phyloP scores from a whole-genome alignment of 75 land plant species.

The Cunninghamia lanceolata region DNA sequence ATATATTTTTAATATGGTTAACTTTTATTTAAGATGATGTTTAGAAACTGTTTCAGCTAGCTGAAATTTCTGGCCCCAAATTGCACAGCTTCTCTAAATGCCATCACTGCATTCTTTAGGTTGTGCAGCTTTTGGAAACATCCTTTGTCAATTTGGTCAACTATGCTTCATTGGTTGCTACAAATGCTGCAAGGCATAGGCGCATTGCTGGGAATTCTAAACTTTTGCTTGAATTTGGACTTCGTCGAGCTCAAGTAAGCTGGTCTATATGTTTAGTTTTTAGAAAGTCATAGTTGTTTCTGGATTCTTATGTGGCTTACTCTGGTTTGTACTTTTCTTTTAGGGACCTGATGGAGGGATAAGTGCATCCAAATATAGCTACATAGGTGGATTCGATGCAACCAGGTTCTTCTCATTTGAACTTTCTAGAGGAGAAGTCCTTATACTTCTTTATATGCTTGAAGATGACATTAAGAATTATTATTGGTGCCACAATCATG shows the following conservation, averaged over 20 bases:
- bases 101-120: constrained; percentile 36
- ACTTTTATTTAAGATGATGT: background rate
- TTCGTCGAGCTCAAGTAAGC: constrained; percentile 87
- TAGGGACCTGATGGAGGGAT: constrained; percentile 99
- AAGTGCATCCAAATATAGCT: constrained; percentile 92
- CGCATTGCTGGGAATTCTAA: constrained; percentile 89
- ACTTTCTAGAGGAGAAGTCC: background rate
- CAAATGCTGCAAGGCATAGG: constrained; percentile 99
- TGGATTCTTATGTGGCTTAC: background rate
- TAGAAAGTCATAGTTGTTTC: background rate
- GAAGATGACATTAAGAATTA: background rate
- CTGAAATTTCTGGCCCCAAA: background rate
- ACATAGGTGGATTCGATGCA: constrained; percentile 97
- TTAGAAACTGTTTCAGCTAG: background rate
- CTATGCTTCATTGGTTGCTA: constrained; percentile 91
- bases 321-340: background rate
- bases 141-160: constrained; percentile 87
- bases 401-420: constrained; percentile 61
- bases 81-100: background rate
- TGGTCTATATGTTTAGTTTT: constrained; percentile 4
- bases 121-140: constrained; percentile 88
- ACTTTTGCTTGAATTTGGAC: constrained; percentile 87
- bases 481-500: background rate
- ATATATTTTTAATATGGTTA: background rate
- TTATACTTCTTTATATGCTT: background rate